Percentiles rank a stretch among this genome's conserved stretches.
These are phyloP conservation scores for Hericium alpestre DNA, from an alignment of 768 basidiomycete species.

Conservation along the genomic window DNA sequence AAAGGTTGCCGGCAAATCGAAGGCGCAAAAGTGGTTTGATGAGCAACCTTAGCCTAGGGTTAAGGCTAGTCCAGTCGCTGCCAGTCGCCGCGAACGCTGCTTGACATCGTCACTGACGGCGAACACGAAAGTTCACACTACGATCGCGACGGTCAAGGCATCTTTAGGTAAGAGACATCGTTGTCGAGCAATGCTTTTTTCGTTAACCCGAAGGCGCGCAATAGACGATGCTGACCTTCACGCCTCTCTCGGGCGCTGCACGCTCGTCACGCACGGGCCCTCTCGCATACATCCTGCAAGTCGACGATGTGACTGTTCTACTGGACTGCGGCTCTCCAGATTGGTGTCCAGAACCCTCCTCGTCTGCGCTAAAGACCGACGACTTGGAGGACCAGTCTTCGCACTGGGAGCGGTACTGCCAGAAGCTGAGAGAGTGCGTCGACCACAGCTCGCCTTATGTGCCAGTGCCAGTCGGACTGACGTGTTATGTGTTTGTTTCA, in stretches of 20 bases:
- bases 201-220: too few species aligned
- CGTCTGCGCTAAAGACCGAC: constrained; percentile 18
- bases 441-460: neutral
- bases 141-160: too few species aligned
- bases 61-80: too few species aligned
- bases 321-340: constrained; percentile 93
- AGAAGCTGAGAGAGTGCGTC: constrained; percentile 56
- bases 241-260: constrained; percentile 79
- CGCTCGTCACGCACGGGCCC: constrained; percentile 53
- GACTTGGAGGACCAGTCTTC: constrained; percentile 23
- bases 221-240: constrained; percentile 83
- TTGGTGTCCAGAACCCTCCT: constrained; percentile 54
- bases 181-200: too few species aligned
- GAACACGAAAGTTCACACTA: too few species aligned
- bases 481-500: neutral
- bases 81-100: too few species aligned
- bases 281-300: constrained; percentile 77
- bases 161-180: too few species aligned
- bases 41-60: too few species aligned
- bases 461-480: neutral
- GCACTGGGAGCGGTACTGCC: constrained; percentile 57
- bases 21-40: too few species aligned
- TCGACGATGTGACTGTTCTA: constrained; percentile 89
- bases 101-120: too few species aligned
- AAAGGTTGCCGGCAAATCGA: too few species aligned